These are phyloP conservation scores for Obelidium mucronatum DNA, from an alignment of 192 early-diverging fungal species.

Conservation along the genomic window DNA sequence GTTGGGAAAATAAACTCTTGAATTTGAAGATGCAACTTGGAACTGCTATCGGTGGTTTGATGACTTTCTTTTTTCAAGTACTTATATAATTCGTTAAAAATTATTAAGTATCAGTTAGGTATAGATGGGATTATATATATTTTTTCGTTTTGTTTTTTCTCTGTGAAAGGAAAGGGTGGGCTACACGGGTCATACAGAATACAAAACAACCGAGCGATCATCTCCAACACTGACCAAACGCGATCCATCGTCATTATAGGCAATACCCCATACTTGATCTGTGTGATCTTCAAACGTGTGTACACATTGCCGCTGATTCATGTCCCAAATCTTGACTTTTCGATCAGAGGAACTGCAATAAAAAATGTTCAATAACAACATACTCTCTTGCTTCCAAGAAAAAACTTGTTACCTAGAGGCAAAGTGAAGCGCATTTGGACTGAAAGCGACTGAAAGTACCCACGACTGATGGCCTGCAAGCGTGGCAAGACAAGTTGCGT, in stretches of 20 bases:
- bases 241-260: slow-evolving; percentile 79
- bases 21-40: too few species aligned
- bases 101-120: too few species aligned
- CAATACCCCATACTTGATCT: slow-evolving; percentile 87
- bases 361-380: not conserved
- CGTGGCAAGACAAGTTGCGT: slow-evolving; percentile 76
- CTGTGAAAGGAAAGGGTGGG: too few species aligned
- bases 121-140: too few species aligned
- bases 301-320: slow-evolving; percentile 70
- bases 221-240: slow-evolving; percentile 77
- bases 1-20: too few species aligned
- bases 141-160: too few species aligned
- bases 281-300: slow-evolving; percentile 80
- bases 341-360: slow-evolving; percentile 73
- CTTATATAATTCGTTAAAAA: too few species aligned
- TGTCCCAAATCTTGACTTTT: slow-evolving; percentile 85
- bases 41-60: too few species aligned
- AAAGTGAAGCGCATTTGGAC: slow-evolving; percentile 70
- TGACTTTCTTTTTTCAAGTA: too few species aligned
- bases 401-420: slow-evolving; percentile 75
- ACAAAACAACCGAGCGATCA: slow-evolving; percentile 64
- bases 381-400: too few species aligned
- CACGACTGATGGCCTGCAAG: slow-evolving; percentile 82
- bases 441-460: slow-evolving; percentile 77
- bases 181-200: slow-evolving; percentile 31